These are phyloP conservation scores for Ophiobolus disseminans DNA, from an alignment of 2,329 filamentous ascomycete species.

Conservation along the genomic window DNA sequence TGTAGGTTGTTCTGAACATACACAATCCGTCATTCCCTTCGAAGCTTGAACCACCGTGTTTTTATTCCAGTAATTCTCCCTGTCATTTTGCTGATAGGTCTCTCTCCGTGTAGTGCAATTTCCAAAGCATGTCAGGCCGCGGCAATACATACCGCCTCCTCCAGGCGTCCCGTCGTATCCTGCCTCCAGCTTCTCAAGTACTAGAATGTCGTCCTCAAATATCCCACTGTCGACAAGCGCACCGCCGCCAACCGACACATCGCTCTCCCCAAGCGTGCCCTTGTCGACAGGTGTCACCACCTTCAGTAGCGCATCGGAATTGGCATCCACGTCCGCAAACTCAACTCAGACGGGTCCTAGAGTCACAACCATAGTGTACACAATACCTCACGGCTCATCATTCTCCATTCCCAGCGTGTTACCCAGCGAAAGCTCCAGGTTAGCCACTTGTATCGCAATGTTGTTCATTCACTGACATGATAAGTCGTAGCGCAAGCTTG, in stretches of 20 bases:
- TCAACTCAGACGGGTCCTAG: slow-evolving; percentile 5
- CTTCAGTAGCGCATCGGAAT: too few relatives aligned
- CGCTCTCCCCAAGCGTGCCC: slow-evolving; percentile 11
- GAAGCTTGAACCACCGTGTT: not conserved
- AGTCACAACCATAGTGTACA: slow-evolving; percentile 6
- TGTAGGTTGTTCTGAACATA: too few relatives aligned
- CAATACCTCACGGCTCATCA: too few relatives aligned
- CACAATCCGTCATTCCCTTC: not conserved
- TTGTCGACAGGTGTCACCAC: slow-evolving; percentile 11
- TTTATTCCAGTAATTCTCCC: not conserved
- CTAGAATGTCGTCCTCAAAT: slow-evolving; percentile 3
- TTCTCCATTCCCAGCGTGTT: too few relatives aligned
- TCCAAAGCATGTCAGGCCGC: slow-evolving; percentile 23
- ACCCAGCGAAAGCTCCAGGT: too few relatives aligned
- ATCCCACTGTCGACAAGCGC: slow-evolving; percentile 10
- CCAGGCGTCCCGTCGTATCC: slow-evolving; percentile 16
- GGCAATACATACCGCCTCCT: slow-evolving; percentile 28
- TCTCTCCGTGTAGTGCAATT: slow-evolving; percentile 14
- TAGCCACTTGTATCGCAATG: too few relatives aligned
- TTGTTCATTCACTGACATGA: too few relatives aligned
- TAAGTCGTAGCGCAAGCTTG: too few relatives aligned
- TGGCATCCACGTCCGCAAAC: slow-evolving; percentile 6
- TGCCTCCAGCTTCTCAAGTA: slow-evolving; percentile 9
- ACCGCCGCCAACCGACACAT: slow-evolving; percentile 7
- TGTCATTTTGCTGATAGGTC: slow-evolving; percentile 2